Conservation (phyloP, 352 stramenopile species). For the Pythium aristosporum region DNA sequence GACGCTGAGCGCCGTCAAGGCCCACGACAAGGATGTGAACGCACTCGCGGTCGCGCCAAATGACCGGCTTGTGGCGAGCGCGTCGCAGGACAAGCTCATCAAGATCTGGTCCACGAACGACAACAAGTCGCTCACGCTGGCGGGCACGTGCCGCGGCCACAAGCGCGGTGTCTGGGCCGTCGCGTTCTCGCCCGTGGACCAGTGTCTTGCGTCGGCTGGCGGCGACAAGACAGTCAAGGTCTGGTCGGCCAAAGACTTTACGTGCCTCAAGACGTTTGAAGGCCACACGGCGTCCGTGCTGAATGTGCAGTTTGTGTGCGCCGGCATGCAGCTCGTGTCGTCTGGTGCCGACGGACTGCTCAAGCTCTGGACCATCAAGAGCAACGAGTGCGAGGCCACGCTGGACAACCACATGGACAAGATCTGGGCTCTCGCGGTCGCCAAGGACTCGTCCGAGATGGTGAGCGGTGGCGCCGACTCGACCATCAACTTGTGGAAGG, state of each 20-base stretch:
- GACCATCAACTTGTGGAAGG: slow-evolving; percentile 93
- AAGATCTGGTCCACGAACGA: slow-evolving; percentile 92
- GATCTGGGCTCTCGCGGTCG: slow-evolving; percentile 95
- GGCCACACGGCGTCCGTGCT: slow-evolving; percentile 90
- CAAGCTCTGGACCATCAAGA: slow-evolving; percentile 98
- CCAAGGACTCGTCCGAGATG: slow-evolving; percentile 87
- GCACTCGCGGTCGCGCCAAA: slow-evolving; percentile 94
- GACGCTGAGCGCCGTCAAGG: slow-evolving; percentile 72
- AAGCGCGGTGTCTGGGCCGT: slow-evolving; percentile 97
- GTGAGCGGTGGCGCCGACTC: slow-evolving; percentile 95
- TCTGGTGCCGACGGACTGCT: slow-evolving; percentile 95
- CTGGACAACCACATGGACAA: slow-evolving; percentile 97
- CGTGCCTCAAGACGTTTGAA: slow-evolving; percentile 97
- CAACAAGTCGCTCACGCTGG: slow-evolving; percentile 76
- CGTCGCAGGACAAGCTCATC: slow-evolving; percentile 97
- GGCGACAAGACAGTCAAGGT: slow-evolving; percentile 97
- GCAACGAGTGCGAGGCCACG: slow-evolving; percentile 96
- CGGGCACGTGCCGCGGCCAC: slow-evolving; percentile 95
- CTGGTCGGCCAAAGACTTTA: slow-evolving; percentile 95
- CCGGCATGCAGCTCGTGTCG: slow-evolving; percentile 93
- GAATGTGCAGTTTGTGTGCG: slow-evolving; percentile 87
- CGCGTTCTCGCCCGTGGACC: slow-evolving; percentile 96
- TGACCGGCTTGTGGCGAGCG: slow-evolving; percentile 96
- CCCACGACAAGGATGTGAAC: slow-evolving; percentile 98
- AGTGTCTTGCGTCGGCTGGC: slow-evolving; percentile 94